Conservation (phyloP, 441 rosid species). For the Croton laevigatus region DNA sequence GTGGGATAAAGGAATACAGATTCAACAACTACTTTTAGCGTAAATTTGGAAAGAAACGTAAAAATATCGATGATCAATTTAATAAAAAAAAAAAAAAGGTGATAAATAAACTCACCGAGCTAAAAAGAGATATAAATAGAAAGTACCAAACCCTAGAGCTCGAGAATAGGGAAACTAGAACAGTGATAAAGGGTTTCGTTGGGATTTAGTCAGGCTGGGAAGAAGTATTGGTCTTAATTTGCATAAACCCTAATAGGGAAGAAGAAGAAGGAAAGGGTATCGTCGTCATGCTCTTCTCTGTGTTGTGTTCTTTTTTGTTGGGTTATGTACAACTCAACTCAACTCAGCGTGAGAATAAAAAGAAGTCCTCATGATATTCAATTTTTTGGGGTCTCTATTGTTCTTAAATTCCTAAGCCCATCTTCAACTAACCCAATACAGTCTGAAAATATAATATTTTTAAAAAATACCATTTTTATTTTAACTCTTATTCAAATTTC, state of each 20-base stretch:
- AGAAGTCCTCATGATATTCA: background rate
- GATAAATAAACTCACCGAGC: constrained; percentile 1
- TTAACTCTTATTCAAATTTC: too few species aligned
- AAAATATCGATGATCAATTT: background rate
- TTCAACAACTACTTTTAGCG: background rate
- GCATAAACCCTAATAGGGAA: background rate
- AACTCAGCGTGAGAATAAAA: constrained; percentile 14
- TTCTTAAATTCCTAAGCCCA: too few species aligned
- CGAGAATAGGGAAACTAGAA: background rate
- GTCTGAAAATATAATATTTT: too few species aligned
- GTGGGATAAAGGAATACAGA: background rate
- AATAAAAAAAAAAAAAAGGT: background rate
- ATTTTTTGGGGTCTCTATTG: too few species aligned
- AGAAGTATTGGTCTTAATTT: background rate
- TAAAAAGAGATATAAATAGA: background rate
- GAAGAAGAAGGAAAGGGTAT: background rate
- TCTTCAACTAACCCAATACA: too few species aligned
- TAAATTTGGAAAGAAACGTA: background rate
- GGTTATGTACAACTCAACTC: constrained; percentile 1
- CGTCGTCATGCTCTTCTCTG: background rate
- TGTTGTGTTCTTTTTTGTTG: background rate
- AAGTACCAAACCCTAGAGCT: background rate
- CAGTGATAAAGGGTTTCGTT: background rate
- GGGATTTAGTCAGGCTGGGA: background rate
- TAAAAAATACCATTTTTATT: too few species aligned